Conservation (phyloP, 148 eudicot genomes). For the Amaranthus cruentus region DNA sequence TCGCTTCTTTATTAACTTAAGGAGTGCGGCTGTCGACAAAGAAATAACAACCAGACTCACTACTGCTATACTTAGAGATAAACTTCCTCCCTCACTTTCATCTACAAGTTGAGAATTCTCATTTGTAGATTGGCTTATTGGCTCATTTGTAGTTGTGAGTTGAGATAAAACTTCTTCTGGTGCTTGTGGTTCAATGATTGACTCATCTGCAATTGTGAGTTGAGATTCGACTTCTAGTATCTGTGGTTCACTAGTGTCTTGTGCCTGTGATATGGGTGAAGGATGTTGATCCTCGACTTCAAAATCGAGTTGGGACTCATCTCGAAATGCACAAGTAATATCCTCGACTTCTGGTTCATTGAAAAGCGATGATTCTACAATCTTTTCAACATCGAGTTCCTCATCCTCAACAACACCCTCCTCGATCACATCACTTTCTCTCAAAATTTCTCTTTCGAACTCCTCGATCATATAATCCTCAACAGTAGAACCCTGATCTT, state of each 20-base stretch:
- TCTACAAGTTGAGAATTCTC: conserved; percentile 3
- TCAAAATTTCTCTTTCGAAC: background rate
- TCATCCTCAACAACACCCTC: background rate
- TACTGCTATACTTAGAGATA: conserved; percentile 5
- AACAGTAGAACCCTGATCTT: background rate
- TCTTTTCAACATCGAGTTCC: background rate
- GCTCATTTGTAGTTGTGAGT: background rate
- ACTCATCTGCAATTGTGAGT: conserved; percentile 2
- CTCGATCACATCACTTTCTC: background rate
- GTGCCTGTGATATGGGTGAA: background rate
- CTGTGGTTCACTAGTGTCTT: background rate
- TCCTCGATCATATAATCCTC: background rate
- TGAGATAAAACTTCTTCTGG: background rate
- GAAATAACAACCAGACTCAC: conserved; percentile 16
- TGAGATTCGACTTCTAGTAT: conserved; percentile 2
- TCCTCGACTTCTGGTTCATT: conserved; percentile 10
- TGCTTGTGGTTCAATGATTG: background rate
- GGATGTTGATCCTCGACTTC: background rate
- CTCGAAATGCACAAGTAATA: background rate
- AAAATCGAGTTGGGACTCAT: conserved; percentile 9
- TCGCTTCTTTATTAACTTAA: conserved; percentile 29
- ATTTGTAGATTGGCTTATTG: conserved; percentile 15
- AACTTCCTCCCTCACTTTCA: conserved; percentile 14
- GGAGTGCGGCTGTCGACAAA: conserved; percentile 28
- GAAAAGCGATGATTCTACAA: background rate